Conservation (phyloP, 805 yeast genomes). For the Citeromyces matritensis region DNA sequence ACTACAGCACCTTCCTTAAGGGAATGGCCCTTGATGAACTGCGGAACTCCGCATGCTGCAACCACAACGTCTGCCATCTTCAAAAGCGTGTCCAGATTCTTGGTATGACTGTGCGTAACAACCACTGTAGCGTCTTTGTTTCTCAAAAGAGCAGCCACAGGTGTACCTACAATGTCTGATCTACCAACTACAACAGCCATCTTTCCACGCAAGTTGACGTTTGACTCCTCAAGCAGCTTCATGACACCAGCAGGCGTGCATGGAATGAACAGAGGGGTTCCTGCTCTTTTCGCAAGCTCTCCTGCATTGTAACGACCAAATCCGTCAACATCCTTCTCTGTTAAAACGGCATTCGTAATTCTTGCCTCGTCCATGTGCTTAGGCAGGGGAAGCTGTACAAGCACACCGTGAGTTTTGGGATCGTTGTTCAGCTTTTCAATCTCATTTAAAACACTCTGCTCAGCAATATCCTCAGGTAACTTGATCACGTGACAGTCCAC, state of each 20-base stretch:
- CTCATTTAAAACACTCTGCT: slow-evolving; percentile 35
- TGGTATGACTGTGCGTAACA: slow-evolving; percentile 53
- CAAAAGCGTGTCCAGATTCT: slow-evolving; percentile 28
- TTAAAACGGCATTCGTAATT: slow-evolving; percentile 51
- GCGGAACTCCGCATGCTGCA: slow-evolving; percentile 63
- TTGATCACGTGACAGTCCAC: slow-evolving; percentile 46
- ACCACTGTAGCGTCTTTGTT: slow-evolving; percentile 69
- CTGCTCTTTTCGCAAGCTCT: slow-evolving; percentile 60
- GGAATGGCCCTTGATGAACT: slow-evolving; percentile 65
- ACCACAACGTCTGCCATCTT: slow-evolving; percentile 61
- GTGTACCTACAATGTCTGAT: slow-evolving; percentile 78
- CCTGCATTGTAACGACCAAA: slow-evolving; percentile 70
- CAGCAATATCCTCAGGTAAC: slow-evolving; percentile 39
- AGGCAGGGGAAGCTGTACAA: slow-evolving; percentile 71
- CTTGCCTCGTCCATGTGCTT: slow-evolving; percentile 50
- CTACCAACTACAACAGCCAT: slow-evolving; percentile 78
- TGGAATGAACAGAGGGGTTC: slow-evolving; percentile 57
- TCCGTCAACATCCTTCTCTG: slow-evolving; percentile 72
- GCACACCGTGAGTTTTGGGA: slow-evolving; percentile 48
- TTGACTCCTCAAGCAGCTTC: slow-evolving; percentile 41
- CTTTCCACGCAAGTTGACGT: slow-evolving; percentile 42
- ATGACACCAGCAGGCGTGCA: slow-evolving; percentile 79
- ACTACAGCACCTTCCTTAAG: slow-evolving; percentile 52
- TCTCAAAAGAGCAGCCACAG: slow-evolving; percentile 56
- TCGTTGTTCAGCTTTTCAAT: slow-evolving; percentile 46